Evolutionary conservation across 2,329 filamentous ascomycete species (phyloP), one percentile per base, ranked within the genome.

Genomic region (Pyrenochaeta sp.): DNA sequence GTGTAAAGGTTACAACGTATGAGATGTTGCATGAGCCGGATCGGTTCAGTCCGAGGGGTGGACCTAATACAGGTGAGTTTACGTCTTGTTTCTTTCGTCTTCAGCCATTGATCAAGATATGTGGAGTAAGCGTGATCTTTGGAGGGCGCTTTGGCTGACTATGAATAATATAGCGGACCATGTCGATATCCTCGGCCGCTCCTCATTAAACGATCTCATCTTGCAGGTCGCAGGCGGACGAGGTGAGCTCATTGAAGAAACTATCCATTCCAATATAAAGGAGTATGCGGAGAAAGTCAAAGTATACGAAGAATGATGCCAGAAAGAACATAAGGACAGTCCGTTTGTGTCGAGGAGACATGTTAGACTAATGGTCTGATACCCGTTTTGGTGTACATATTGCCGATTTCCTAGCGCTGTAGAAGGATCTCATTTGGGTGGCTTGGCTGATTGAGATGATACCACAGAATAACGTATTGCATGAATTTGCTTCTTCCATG

Each of bases 1-100:
- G 90, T 1, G 85, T 90, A 32, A 88, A 92, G 69, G 82, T 99
- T 62, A 96, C 88, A 40, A 91, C 93, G 0, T 93, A 90, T 60
- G 95, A 99, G 81, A 99, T 99, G 95, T 91, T 90, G 1, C 95
- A 99, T 73, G 93, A 98, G 72, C 95, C 95, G 1, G 94, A 97
- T 68, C 82, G 92, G 19, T 99, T 97, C 77, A 94, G 89, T 68
- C 92, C 95, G 0, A 83, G 95, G 4, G 88, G 87, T 42, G 87
- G 86, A 0, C 87, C 87, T 0, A 89, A 89, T 65, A 89, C 87
- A 36, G 85, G 83, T 85, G 77, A 58, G 75, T 73, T 13, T 13
- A 22, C 47, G 8, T 9, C 12, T 25, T 15, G 0, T 45, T 22
- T 22, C 37, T 34, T n/a, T 39, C 4, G n/a, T 25, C 15, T 28